phyloP scores from a whole-genome alignment of 2,329 filamentous ascomycete species.

The Lachnellula arida region DNA sequence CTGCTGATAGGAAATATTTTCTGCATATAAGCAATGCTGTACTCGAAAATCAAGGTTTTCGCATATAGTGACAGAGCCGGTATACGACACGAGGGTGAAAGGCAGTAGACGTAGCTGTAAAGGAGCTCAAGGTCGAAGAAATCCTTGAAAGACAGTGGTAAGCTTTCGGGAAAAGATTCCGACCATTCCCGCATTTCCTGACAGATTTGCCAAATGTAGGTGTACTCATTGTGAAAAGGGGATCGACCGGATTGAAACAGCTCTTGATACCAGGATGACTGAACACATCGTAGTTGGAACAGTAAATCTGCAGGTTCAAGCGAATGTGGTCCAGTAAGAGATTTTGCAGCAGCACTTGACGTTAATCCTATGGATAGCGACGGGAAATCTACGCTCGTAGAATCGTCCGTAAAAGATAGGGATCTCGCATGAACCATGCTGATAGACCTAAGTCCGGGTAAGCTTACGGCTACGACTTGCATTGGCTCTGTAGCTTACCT shows the following conservation, averaged over 20 bases:
- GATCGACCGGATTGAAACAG: conserved; percentile 74
- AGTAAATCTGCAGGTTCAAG: conserved; percentile 71
- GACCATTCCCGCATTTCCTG: conserved; percentile 77
- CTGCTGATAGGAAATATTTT: conserved; percentile 65
- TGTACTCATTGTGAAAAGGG: conserved; percentile 62
- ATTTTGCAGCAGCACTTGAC: conserved; percentile 27
- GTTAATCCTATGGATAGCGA: conserved; percentile 35
- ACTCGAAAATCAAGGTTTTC: conserved; percentile 78
- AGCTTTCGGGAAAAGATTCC: conserved; percentile 63
- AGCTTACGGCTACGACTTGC: not conserved
- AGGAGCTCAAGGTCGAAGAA: conserved; percentile 84
- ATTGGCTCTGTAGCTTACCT: conserved; percentile 47
- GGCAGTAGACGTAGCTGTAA: conserved; percentile 86
- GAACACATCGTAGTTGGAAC: conserved; percentile 76
- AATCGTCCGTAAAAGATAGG: conserved; percentile 91
- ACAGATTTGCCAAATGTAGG: conserved; percentile 72
- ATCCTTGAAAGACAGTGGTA: conserved; percentile 61
- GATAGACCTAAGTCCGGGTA: conserved; percentile 55
- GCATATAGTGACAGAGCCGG: conserved; percentile 71
- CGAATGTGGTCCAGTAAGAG: conserved; percentile 43
- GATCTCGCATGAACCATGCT: conserved; percentile 83
- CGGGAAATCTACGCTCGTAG: conserved; percentile 76
- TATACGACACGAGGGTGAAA: conserved; percentile 73
- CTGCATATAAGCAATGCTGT: conserved; percentile 76
- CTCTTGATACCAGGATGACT: conserved; percentile 86